Base-by-base conservation (phyloP, 371 early-diverging fungal species). In the Mucor ambiguus region DNA sequence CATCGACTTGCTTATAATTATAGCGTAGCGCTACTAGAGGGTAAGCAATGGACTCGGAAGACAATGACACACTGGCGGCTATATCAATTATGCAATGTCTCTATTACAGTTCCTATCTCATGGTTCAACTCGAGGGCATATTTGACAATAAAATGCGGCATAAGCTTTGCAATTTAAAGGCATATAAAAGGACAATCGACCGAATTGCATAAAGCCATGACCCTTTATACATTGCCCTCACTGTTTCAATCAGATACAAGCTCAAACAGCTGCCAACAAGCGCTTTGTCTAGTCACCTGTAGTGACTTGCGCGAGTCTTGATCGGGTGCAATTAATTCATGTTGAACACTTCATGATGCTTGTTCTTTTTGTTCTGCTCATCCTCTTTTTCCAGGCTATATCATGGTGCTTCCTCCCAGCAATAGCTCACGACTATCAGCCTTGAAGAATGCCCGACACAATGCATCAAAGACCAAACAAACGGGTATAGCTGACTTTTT, bases 381-480 rank as follows among this genome's bases (percentile, higher is more conserved):
- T 22, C 22, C 4, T 22, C 3, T 46, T 20, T 22, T 9, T 46
- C 22, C 8, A 52, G 14, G 52, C 46, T 20, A 26, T 14, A 52
- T 26, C 28, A 52, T 52, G 52, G 52, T 52, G 16, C 52, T 26
- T 52, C 52, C 52, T 28, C 52, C 52, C 14, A 52, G 52, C 52
- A 52, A 52, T 16, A 54, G 30, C 35, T 54, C 63, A 29, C 55
- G 52, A 28, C 37, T 63, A 8, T 63, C 55, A 48, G 54, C 33
- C 8, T 61, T 61, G 32, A 46, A 33, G 26, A 61, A 61, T 24
- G 58, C 58, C 11, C 43, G 60, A 43, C 28, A 35, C 22, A 61
- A 22, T 32, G 32, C 26, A 30, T 20, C 26, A 7, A 60, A 22
- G 37, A 20, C 48, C 3, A 61, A 61, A 16, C 49, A 46, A 35